Conservation (phyloP, 164 flowering plant genomes). For the Saururus chinensis region DNA sequence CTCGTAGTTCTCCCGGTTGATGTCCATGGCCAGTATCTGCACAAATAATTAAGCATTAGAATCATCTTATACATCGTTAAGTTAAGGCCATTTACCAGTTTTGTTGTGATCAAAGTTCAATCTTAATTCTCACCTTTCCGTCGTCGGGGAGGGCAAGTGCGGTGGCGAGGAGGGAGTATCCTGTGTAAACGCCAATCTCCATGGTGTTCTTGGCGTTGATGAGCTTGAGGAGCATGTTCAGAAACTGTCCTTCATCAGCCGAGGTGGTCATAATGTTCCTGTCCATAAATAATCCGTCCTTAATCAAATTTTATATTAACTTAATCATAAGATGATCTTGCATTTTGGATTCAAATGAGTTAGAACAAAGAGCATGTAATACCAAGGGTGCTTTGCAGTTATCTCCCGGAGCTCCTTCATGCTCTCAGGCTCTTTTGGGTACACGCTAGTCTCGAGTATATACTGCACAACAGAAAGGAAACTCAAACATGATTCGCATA, state of each 20-base stretch:
- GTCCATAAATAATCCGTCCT: neutral
- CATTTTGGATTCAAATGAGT: neutral
- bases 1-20: constrained; percentile 81
- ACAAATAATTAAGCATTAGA: neutral
- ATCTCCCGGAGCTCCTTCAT: constrained; percentile 14
- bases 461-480: constrained; percentile 8
- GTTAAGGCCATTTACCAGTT: neutral
- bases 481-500: neutral
- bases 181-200: constrained; percentile 66
- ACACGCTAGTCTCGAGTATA: constrained; percentile 18
- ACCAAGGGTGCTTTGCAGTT: constrained; percentile 2
- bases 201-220: constrained; percentile 63
- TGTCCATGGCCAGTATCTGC: constrained; percentile 93
- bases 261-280: constrained; percentile 70
- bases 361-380: neutral
- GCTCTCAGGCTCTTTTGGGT: constrained; percentile 14
- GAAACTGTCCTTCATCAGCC: constrained; percentile 67
- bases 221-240: constrained; percentile 53
- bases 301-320: neutral
- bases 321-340: neutral
- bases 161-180: constrained; percentile 60
- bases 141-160: constrained; percentile 64
- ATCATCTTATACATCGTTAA: neutral
- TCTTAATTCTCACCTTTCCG: constrained; percentile 33
- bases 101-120: neutral